A percentile compares a stretch with the other conserved stretches of the same genome.
Conservation (phyloP, 176 grass and related monocot genomes). For the Otatea glauca region DNA sequence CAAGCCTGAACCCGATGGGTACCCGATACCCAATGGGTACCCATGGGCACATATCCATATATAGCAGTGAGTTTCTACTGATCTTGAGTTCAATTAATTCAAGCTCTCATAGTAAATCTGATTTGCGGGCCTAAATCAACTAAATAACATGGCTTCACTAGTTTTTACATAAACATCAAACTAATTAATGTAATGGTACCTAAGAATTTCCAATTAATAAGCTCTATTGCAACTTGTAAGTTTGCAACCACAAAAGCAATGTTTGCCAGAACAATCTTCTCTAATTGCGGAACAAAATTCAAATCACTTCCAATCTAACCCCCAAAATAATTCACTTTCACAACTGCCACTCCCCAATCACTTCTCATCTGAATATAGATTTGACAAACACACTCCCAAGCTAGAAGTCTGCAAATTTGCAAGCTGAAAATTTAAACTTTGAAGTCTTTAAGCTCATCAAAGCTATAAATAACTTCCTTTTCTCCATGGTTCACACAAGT, state of each 20-base stretch:
- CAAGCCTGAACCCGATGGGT: too few relatives aligned
- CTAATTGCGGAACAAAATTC: too few relatives aligned
- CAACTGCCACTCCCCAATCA: too few relatives aligned
- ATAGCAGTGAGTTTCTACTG: slow-evolving; percentile 17
- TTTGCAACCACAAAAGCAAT: neutral
- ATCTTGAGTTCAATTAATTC: slow-evolving; percentile 22
- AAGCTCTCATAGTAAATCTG: slow-evolving; percentile 9
- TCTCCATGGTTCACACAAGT: neutral
- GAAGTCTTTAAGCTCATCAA: too few relatives aligned
- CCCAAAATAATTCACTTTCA: too few relatives aligned
- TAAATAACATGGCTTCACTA: neutral
- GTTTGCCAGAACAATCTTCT: slow-evolving; percentile 1
- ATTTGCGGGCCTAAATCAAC: slow-evolving; percentile 7
- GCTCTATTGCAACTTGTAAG: neutral
- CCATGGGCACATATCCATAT: neutral
- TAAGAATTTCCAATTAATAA: neutral
- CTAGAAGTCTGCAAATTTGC: too few relatives aligned
- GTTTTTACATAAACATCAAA: slow-evolving; percentile 15
- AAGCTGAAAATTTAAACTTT: too few relatives aligned
- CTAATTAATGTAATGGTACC: neutral
- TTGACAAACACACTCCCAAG: too few relatives aligned
- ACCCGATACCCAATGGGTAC: too few relatives aligned
- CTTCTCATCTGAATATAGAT: too few relatives aligned
- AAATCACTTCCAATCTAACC: too few relatives aligned
- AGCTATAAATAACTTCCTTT: neutral